Conservation (phyloP, 768 basidiomycete genomes). For the Gloeophyllum trabeum region DNA sequence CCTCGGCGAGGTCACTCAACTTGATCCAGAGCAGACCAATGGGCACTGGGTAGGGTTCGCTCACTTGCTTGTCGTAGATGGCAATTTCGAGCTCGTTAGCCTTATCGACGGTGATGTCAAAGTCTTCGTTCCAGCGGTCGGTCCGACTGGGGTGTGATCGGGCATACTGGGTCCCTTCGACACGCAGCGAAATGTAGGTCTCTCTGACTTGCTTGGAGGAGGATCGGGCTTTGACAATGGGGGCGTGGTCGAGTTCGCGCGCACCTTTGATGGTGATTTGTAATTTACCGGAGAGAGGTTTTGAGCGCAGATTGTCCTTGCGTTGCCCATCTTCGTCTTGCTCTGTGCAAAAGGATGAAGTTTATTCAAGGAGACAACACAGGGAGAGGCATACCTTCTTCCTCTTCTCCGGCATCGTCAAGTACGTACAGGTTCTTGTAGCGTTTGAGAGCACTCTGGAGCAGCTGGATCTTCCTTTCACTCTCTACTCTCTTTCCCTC, state of each 20-base stretch:
- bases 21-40: constrained; percentile 94
- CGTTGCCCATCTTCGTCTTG: constrained; percentile 70
- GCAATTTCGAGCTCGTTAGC: constrained; percentile 98
- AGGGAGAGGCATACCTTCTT: constrained; percentile 51
- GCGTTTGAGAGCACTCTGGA: constrained; percentile 85
- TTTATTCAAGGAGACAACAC: not conserved
- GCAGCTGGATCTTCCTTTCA: constrained; percentile 90
- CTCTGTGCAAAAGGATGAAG: constrained; percentile 19
- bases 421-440: constrained; percentile 95
- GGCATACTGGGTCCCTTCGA: constrained; percentile 90
- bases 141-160: constrained; percentile 88
- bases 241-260: constrained; percentile 91
- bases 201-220: constrained; percentile 72
- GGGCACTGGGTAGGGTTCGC: constrained; percentile 71
- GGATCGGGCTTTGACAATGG: constrained; percentile 61
- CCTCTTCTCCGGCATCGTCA: constrained; percentile 68
- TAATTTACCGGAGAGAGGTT: constrained; percentile 88
- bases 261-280: constrained; percentile 83
- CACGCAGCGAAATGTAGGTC: constrained; percentile 88
- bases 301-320: constrained; percentile 87
- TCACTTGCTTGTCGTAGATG: constrained; percentile 84
- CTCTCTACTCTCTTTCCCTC: constrained; percentile 91
- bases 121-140: constrained; percentile 97
- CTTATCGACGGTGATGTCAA: constrained; percentile 94
- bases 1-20: constrained; percentile 89